Base-by-base conservation (phyloP, 106 monocot genomes). In the Vanilla planifolia region DNA sequence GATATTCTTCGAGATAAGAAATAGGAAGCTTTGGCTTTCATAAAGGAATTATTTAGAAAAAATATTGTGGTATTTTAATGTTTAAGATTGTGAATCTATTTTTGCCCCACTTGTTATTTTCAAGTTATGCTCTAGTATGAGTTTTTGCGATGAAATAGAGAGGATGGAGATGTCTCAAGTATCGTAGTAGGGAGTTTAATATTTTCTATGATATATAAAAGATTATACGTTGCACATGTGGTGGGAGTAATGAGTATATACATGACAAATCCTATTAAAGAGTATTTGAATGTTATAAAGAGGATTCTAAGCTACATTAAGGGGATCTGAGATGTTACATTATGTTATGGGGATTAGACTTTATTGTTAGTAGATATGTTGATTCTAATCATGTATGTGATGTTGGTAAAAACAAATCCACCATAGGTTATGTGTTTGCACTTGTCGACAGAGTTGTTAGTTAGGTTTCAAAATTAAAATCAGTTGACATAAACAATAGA, bases 371-470 rank as follows among this genome's bases (percentile, higher is more conserved):
- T n/a, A 33, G 34, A 13, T 69, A 33, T 60, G 29, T 35, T 59
- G 60, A 68, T 69, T 44, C 26, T 19, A 14, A 69, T 48, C 36
- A 32, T 28, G 46, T 26, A 17, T 59, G 60, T 33, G 59, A 69
- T 42, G 32, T 69, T 33, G 27, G 60, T 25, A 60, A 33, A n/a
- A 24, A 47, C 10, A 15, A 34, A 17, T 43, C 55, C 6, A 22
- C 48, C 1, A 47, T 23, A 10, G 47, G 27, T 43, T 60, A 69
- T 59, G 59, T 48, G 8, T 60, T 60, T 21, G 19, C 35, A 14
- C 16, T 59, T 47, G 60, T 33, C 30, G 48, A 13, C 15, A 30
- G 13, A 7, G 24, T 60, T n/a, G 9, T n/a, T n/a, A 46, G 69
- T 15, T 69, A 16, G 46, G 33, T 46, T n/a, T 59, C 69, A 4